These are phyloP conservation scores for Coemansia sp. DNA, from an alignment of 192 early-diverging fungal species.

Conservation along the genomic window DNA sequence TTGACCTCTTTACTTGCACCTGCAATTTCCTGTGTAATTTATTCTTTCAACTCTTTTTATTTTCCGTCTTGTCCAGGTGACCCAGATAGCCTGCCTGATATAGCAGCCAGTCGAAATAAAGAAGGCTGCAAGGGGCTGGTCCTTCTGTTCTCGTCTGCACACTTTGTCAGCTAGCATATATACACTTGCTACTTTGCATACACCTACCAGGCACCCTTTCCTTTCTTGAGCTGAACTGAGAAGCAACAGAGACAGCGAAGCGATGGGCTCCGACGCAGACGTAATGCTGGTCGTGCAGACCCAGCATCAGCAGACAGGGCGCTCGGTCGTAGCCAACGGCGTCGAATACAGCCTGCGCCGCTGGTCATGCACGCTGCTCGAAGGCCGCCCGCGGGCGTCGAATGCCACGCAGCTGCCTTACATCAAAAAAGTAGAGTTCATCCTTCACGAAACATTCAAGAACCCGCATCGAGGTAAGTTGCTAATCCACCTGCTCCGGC, in stretches of 20 bases:
- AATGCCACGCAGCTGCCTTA: constrained; percentile 36
- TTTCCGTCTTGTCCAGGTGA: not conserved
- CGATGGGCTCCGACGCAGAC: constrained; percentile 24
- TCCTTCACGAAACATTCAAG: constrained; percentile 48
- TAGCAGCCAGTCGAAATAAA: not conserved
- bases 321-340: constrained; percentile 18
- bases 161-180: not conserved
- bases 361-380: constrained; percentile 47
- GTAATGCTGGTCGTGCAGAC: constrained; percentile 39
- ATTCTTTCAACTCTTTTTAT: constrained; percentile 3
- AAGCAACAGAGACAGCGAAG: too few species aligned
- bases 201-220: not conserved
- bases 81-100: not conserved
- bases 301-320: constrained; percentile 29
- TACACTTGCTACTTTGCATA: not conserved
- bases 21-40: constrained; percentile 1
- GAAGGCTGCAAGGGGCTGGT: too few species aligned
- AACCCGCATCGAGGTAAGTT: constrained; percentile 47
- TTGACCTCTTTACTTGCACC: not conserved
- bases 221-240: too few species aligned
- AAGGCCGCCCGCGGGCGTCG: constrained; percentile 30
- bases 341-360: constrained; percentile 40
- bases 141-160: too few species aligned
- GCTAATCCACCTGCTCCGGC: not conserved
- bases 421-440: constrained; percentile 47